Evolutionary conservation across 2,329 filamentous ascomycete genomes (phyloP).

Genomic region (Fusarium fracticaudum): DNA sequence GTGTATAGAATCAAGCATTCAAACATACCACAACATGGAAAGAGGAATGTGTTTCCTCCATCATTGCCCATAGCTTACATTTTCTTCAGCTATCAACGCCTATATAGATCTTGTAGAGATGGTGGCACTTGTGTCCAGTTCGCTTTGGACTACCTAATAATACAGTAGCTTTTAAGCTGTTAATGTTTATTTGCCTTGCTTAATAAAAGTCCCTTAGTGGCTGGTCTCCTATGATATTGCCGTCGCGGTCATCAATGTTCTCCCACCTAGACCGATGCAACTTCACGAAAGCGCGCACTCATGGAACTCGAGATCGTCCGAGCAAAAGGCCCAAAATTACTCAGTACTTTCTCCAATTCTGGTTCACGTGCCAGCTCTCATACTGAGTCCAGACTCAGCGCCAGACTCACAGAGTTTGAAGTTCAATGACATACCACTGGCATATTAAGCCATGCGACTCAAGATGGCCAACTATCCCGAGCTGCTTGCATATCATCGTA

Average conservation of each 20-base stretch:
- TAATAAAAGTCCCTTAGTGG: neutral
- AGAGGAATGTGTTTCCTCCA: neutral
- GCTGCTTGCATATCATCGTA: neutral
- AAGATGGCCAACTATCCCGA: neutral
- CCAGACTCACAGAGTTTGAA: neutral
- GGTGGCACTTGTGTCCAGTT: neutral
- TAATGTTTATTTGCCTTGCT: neutral
- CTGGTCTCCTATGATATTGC: neutral
- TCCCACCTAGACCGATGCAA: neutral
- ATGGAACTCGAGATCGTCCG: neutral
- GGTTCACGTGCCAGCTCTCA: neutral
- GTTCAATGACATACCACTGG: neutral
- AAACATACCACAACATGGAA: neutral
- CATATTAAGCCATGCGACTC: neutral
- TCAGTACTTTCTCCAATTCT: neutral
- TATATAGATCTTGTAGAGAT: neutral
- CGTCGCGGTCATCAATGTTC: neutral
- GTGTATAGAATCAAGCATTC: neutral
- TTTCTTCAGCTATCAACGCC: neutral
- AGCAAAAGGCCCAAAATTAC: neutral
- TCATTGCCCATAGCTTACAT: neutral
- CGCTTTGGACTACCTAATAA: neutral
- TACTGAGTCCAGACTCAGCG: neutral
- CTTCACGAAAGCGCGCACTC: neutral
- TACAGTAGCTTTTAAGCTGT: neutral